A percentile compares a stretch with the other conserved stretches of the same genome.
Evolutionary conservation across 495 filamentous ascomycete genomes (phyloP).

Genomic region (Bacidia rubella): DNA sequence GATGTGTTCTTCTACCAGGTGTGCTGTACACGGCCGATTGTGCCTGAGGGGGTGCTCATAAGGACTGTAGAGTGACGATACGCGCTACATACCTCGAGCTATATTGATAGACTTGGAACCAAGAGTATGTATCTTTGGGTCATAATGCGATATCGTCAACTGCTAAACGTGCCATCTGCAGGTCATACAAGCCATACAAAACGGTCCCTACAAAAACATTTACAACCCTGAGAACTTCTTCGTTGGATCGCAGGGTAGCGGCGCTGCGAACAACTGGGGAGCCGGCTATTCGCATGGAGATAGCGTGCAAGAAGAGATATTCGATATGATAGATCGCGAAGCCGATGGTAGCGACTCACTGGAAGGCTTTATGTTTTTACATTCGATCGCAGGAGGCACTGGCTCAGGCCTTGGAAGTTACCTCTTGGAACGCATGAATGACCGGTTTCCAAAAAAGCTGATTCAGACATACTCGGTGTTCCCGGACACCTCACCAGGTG

Average conservation of each 20-base stretch:
- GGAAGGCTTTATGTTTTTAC: constrained; percentile 96
- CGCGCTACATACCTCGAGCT: constrained; percentile 90
- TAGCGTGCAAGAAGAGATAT: constrained; percentile 84
- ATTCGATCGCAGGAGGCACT: constrained; percentile 94
- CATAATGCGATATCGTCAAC: neutral
- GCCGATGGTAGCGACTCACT: constrained; percentile 95
- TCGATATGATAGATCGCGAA: constrained; percentile 99
- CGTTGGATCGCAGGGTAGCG: constrained; percentile 76
- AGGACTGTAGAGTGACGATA: constrained; percentile 63
- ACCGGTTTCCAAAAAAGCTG: constrained; percentile 95
- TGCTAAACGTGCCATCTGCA: constrained; percentile 16
- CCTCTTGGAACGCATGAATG: constrained; percentile 90
- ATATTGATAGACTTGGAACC: constrained; percentile 94
- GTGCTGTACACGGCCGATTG: neutral
- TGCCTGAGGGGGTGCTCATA: neutral
- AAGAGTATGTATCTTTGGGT: constrained; percentile 40
- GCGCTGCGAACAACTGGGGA: constrained; percentile 96
- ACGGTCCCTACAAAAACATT: constrained; percentile 87
- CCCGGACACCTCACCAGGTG: constrained; percentile 69
- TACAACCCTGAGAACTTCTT: constrained; percentile 99
- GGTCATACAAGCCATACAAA: constrained; percentile 87
- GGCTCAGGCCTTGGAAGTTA: constrained; percentile 90
- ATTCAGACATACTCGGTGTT: constrained; percentile 99
- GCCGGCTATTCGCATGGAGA: constrained; percentile 90
- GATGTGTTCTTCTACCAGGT: constrained; percentile 99